A percentile compares a stretch with the other conserved stretches of the same genome.
Evolutionary conservation across 306 rosid genomes (phyloP).

Genomic region (Pterocarpus macrocarpus): DNA sequence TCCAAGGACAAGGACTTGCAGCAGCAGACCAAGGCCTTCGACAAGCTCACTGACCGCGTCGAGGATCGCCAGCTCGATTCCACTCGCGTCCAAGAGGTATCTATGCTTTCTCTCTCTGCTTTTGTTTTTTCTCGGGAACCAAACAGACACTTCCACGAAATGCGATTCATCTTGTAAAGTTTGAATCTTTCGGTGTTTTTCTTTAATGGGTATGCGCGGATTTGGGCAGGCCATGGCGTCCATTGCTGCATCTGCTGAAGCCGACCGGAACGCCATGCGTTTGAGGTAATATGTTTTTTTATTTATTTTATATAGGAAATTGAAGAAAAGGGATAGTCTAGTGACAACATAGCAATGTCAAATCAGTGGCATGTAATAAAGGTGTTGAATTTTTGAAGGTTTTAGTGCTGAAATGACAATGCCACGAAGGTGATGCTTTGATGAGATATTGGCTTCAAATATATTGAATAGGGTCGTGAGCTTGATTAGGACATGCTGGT

Average conservation of each 20-base stretch:
- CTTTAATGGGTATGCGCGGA: conserved; percentile 10
- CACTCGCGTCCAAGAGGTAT: conserved; percentile 91
- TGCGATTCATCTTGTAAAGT: background rate
- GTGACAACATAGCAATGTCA: too few species aligned
- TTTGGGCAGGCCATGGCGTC: conserved; percentile 89
- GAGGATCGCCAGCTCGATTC: conserved; percentile 99
- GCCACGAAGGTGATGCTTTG: too few species aligned
- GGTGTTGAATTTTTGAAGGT: too few species aligned
- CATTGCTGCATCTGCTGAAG: conserved; percentile 87
- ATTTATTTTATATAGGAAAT: too few species aligned
- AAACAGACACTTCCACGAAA: too few species aligned
- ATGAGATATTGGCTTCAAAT: too few species aligned
- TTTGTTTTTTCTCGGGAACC: background rate
- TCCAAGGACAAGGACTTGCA: conserved; percentile 62
- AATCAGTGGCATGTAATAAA: too few species aligned
- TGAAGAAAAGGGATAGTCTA: too few species aligned
- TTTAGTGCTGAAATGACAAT: too few species aligned
- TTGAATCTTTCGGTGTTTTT: background rate
- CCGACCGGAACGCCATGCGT: conserved; percentile 79
- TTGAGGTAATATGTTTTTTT: conserved; percentile 57
- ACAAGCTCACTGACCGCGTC: conserved; percentile 96
- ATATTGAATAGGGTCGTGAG: too few species aligned
- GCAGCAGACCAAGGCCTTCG: conserved; percentile 95
- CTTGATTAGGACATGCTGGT: too few species aligned
- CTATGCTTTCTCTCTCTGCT: background rate